Conservation (phyloP, 306 rosid genomes). For the Geum urbanum region DNA sequence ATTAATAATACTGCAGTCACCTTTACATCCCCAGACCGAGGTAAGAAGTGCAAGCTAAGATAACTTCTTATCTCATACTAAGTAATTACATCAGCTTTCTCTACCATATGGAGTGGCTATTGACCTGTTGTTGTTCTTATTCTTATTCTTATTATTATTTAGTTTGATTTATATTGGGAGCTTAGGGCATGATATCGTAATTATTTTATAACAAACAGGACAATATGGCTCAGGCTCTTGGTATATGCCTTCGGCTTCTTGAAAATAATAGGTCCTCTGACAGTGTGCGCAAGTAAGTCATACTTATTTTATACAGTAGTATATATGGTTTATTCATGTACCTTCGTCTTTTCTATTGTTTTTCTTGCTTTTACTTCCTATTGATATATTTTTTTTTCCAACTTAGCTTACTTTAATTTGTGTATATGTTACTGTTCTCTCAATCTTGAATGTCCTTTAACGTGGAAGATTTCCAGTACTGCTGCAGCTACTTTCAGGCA, state of each 20-base stretch:
- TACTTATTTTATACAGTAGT: slow-evolving; percentile 1
- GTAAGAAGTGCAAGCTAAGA: slow-evolving; percentile 33
- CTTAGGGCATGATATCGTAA: neutral
- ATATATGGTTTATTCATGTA: slow-evolving; percentile 13
- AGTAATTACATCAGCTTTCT: too few species aligned
- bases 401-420: neutral
- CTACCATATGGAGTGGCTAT: neutral
- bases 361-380: neutral
- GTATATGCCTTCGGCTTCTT: slow-evolving; percentile 87
- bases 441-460: slow-evolving; percentile 27
- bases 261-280: slow-evolving; percentile 86
- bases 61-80: neutral
- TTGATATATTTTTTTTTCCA: slow-evolving; percentile 7
- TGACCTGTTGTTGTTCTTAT: neutral
- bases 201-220: slow-evolving; percentile 48
- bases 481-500: slow-evolving; percentile 99
- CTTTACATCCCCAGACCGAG: slow-evolving; percentile 87
- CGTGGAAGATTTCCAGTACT: slow-evolving; percentile 61
- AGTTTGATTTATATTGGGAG: neutral
- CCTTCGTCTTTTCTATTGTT: slow-evolving; percentile 1
- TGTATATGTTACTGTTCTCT: slow-evolving; percentile 3
- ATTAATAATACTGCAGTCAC: slow-evolving; percentile 86
- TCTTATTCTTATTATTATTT: neutral
- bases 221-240: slow-evolving; percentile 86
- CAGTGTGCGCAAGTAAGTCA: slow-evolving; percentile 82